Evolutionary conservation across 306 rosid genomes (phyloP).

Genomic region (Mimosa pudica): DNA sequence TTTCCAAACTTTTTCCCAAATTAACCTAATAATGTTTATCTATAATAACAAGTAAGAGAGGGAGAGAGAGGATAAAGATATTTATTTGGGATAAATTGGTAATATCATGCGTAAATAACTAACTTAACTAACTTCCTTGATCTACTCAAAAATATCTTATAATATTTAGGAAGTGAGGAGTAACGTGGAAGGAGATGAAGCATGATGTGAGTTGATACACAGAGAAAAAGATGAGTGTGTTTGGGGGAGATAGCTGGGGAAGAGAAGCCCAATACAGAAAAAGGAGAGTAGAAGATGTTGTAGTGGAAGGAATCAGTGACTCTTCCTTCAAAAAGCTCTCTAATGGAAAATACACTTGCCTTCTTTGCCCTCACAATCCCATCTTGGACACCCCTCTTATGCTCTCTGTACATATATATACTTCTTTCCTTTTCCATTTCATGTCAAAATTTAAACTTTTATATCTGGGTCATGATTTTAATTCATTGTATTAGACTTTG

Average conservation of each 20-base stretch:
- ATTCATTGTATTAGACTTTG: too few relatives aligned
- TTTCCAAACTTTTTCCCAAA: too few relatives aligned
- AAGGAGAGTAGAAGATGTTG: constrained; percentile 21
- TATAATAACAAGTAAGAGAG: too few relatives aligned
- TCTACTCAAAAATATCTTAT: too few relatives aligned
- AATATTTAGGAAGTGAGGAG: too few relatives aligned
- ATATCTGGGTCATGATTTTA: not conserved
- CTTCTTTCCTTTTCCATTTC: not conserved
- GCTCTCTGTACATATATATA: not conserved
- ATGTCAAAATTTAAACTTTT: not conserved
- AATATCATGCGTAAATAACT: too few relatives aligned
- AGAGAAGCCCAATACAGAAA: constrained; percentile 22
- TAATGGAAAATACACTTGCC: constrained; percentile 9
- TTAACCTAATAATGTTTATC: too few relatives aligned
- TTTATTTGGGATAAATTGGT: too few relatives aligned
- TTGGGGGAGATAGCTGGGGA: constrained; percentile 25
- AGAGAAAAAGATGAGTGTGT: not conserved
- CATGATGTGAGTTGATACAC: not conserved
- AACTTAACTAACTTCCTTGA: too few relatives aligned
- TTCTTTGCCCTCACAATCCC: constrained; percentile 7
- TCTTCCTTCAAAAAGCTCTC: constrained; percentile 11
- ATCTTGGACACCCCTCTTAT: constrained; percentile 11
- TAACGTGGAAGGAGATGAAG: too few relatives aligned
- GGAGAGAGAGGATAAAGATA: too few relatives aligned
- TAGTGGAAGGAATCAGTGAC: not conserved